Conservation (phyloP, 805 yeast genomes). For the Pichia pseudocactophila region DNA sequence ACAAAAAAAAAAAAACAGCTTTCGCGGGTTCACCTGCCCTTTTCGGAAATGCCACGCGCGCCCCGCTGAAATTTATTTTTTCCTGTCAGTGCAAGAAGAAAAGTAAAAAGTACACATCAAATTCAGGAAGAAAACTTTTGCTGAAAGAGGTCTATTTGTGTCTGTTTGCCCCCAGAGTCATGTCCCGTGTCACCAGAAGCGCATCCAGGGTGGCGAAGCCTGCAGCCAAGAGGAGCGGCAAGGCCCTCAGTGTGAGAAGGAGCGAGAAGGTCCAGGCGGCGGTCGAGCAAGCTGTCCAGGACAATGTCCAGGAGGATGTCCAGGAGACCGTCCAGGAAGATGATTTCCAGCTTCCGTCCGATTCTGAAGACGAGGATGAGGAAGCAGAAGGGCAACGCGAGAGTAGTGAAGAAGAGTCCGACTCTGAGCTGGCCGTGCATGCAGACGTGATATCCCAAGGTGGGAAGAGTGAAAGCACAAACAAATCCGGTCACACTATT, state of each 20-base stretch:
- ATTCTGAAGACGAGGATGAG: slow-evolving; percentile 11
- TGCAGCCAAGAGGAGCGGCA: not conserved
- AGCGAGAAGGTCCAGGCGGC: slow-evolving; percentile 7
- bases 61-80: not conserved
- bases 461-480: slow-evolving; percentile 7
- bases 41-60: no score
- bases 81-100: no score
- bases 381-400: slow-evolving; percentile 13
- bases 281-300: slow-evolving; percentile 8
- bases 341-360: slow-evolving; percentile 14
- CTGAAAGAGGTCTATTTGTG: not conserved
- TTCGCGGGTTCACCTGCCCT: not conserved
- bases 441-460: slow-evolving; percentile 4
- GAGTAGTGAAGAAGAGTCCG: slow-evolving; percentile 14
- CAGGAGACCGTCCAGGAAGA: slow-evolving; percentile 15
- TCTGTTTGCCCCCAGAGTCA: no score
- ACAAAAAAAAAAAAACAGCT: not conserved
- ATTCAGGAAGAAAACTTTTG: not conserved
- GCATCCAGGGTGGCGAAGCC: not conserved
- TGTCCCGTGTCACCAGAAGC: slow-evolving; percentile 1
- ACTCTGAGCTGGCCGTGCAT: slow-evolving; percentile 4
- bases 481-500: slow-evolving; percentile 18
- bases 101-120: no score
- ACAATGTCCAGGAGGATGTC: slow-evolving; percentile 9
- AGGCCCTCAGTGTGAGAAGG: slow-evolving; percentile 1